A percentile compares a stretch with the other conserved stretches of the same genome.
phyloP scores from a whole-genome alignment of 176 grass and related monocot species.

The Oryza punctata region DNA sequence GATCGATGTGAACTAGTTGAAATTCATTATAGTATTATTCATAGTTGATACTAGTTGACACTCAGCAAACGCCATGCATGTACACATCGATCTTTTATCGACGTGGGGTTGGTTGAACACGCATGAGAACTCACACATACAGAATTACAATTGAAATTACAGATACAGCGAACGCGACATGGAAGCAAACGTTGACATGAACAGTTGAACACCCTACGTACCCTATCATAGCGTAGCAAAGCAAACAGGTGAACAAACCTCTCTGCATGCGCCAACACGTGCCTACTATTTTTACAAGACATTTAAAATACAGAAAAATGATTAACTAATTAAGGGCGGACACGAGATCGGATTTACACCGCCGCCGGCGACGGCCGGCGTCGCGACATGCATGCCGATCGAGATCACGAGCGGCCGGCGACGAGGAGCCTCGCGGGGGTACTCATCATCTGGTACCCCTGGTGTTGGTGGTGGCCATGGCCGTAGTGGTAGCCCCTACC shows the following conservation, averaged over 20 bases:
- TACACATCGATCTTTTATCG: not conserved
- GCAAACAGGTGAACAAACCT: constrained; percentile 9
- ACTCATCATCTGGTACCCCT: constrained; percentile 56
- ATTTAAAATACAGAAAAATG: not conserved
- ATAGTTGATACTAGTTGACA: not conserved
- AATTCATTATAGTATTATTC: not conserved
- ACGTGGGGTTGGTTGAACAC: not conserved
- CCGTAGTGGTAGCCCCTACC: not conserved
- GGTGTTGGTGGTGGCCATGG: not conserved
- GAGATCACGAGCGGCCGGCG: constrained; percentile 19
- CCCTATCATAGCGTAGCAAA: not conserved
- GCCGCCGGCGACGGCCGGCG: not conserved
- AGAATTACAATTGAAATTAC: not conserved
- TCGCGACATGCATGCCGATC: too few relatives aligned
- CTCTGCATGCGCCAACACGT: not conserved
- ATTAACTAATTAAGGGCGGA: not conserved
- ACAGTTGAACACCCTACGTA: not conserved
- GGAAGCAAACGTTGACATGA: not conserved
- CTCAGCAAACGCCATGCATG: not conserved
- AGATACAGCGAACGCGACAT: not conserved
- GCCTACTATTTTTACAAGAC: not conserved
- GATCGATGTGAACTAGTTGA: not conserved
- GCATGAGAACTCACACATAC: not conserved
- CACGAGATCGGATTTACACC: not conserved
- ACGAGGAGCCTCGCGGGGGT: constrained; percentile 42